phyloP scores from a whole-genome alignment of 805 yeast genomes.

The Hanseniaspora meyeri region DNA sequence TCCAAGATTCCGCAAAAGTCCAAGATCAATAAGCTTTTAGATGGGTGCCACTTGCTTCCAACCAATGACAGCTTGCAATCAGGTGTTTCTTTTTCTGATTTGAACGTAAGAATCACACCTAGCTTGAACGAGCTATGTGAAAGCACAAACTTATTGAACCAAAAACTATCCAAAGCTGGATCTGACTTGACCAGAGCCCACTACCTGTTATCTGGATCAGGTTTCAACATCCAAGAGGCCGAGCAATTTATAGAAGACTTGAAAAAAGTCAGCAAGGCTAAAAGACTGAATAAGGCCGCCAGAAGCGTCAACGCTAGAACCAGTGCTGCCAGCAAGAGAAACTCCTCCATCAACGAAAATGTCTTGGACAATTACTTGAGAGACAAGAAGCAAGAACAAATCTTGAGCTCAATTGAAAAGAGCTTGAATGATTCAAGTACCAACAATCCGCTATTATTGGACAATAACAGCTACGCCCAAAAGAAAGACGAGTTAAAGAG shows the following conservation, averaged over 20 bases:
- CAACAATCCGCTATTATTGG: slow-evolving; percentile 57
- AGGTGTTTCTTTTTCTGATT: not conserved
- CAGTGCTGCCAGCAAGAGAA: slow-evolving; percentile 18
- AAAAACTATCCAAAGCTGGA: slow-evolving; percentile 28
- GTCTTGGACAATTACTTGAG: slow-evolving; percentile 55
- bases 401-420: slow-evolving; percentile 71
- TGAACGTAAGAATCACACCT: slow-evolving; percentile 1
- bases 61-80: not conserved
- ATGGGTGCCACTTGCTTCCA: slow-evolving; percentile 11
- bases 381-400: slow-evolving; percentile 68
- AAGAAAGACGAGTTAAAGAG: slow-evolving; percentile 63
- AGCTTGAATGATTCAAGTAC: slow-evolving; percentile 69
- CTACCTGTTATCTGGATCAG: slow-evolving; percentile 79
- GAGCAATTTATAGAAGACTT: slow-evolving; percentile 41
- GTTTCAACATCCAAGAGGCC: slow-evolving; percentile 74
- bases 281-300: slow-evolving; percentile 20
- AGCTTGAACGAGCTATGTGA: slow-evolving; percentile 59
- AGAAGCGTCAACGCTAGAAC: slow-evolving; percentile 16
- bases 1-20: slow-evolving; percentile 46
- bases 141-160: slow-evolving; percentile 12
- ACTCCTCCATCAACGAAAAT: slow-evolving; percentile 10
- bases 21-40: slow-evolving; percentile 4
- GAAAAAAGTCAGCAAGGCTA: slow-evolving; percentile 23
- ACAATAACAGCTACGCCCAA: slow-evolving; percentile 66
- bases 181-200: slow-evolving; percentile 57